Conservation (phyloP, 2,329 filamentous ascomycete genomes). For the Paracoccidioides lutzii region DNA sequence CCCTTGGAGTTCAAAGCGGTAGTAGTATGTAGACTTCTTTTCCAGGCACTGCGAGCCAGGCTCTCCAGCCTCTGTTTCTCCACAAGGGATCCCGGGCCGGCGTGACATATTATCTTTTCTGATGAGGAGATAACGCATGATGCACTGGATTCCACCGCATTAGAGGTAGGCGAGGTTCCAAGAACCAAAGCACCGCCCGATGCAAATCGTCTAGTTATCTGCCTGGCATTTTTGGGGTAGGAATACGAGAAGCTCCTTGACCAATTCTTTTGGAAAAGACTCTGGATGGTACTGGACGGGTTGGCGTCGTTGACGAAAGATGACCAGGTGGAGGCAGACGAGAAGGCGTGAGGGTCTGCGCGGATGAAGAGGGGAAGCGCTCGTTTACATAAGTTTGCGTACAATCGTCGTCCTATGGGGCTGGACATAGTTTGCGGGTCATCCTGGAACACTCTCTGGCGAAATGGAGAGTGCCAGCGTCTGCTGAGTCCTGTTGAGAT, state of each 20-base stretch:
- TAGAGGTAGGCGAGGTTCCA: conserved; percentile 25
- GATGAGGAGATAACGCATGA: conserved; percentile 19
- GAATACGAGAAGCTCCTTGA: conserved; percentile 14
- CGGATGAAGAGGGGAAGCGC: conserved; percentile 23
- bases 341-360: conserved; percentile 15
- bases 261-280: conserved; percentile 10
- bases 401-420: conserved; percentile 35
- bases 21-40: conserved; percentile 21
- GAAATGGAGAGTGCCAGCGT: conserved; percentile 8
- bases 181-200: conserved; percentile 44
- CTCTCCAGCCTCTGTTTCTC: conserved; percentile 12
- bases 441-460: conserved; percentile 25
- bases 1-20: conserved; percentile 1
- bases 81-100: conserved; percentile 8
- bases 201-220: conserved; percentile 40
- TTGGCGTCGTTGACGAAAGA: conserved; percentile 8
- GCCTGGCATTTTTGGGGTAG: conserved; percentile 19
- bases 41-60: conserved; percentile 16
- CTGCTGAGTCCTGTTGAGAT: conserved; percentile 7
- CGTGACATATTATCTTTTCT: conserved; percentile 20
- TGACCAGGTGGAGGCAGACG: neutral
- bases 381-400: conserved; percentile 26
- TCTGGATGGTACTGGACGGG: conserved; percentile 8
- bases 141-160: conserved; percentile 21
- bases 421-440: conserved; percentile 34